These are phyloP conservation scores for Datisca glomerata DNA, from an alignment of 306 rosid genomes.

Conservation along the genomic window DNA sequence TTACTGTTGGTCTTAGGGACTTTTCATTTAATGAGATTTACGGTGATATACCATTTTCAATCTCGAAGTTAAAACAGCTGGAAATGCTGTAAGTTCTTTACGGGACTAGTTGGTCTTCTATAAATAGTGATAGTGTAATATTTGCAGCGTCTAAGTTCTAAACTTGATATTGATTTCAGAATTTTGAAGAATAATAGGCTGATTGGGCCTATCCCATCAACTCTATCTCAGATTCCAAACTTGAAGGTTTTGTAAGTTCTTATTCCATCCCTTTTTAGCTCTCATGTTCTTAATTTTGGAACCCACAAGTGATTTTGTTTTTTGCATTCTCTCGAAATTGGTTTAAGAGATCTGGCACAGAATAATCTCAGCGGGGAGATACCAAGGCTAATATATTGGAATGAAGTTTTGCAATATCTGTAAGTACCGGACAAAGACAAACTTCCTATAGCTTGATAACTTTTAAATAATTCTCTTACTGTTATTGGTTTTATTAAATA, in stretches of 20 bases:
- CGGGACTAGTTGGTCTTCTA: background rate
- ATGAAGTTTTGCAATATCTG: slow-evolving; percentile 96
- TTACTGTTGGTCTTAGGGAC: slow-evolving; percentile 33
- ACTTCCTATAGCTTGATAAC: no score
- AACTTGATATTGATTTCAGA: slow-evolving; percentile 24
- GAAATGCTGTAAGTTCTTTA: slow-evolving; percentile 63
- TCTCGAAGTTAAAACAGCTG: slow-evolving; percentile 81
- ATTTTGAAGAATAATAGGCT: slow-evolving; percentile 66
- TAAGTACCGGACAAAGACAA: slow-evolving; percentile 50
- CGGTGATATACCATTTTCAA: slow-evolving; percentile 96
- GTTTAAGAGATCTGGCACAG: slow-evolving; percentile 74
- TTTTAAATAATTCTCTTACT: no score
- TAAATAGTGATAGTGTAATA: background rate
- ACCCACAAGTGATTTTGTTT: background rate
- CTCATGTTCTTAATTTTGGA: background rate
- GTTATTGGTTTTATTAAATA: no score
- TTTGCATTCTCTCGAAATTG: background rate
- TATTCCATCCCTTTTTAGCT: background rate
- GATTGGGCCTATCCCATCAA: slow-evolving; percentile 92
- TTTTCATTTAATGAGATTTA: slow-evolving; percentile 65
- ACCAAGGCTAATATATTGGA: slow-evolving; percentile 97
- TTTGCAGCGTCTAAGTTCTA: background rate
- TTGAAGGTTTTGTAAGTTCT: slow-evolving; percentile 75
- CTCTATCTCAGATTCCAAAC: slow-evolving; percentile 95
- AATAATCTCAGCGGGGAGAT: slow-evolving; percentile 89